A percentile compares a stretch with the other conserved stretches of the same genome.
These are phyloP conservation scores for Fusarium neocosmosporiellum DNA, from an alignment of 2,329 filamentous ascomycete species.

Conservation along the genomic window DNA sequence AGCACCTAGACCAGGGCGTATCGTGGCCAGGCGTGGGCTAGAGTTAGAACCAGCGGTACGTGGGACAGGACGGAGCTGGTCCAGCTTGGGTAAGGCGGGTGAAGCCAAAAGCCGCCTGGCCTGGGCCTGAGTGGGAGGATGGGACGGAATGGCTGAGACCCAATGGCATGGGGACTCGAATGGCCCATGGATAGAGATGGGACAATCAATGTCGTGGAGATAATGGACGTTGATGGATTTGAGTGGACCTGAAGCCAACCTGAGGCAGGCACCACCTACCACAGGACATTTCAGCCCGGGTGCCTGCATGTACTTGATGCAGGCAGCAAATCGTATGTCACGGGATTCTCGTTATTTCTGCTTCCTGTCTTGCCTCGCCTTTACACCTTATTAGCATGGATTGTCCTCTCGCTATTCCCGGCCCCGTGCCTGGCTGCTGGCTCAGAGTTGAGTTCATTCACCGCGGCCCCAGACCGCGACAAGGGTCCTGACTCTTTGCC, in stretches of 20 bases:
- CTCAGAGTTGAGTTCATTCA: slow-evolving; percentile 39
- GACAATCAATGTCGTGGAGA: neutral
- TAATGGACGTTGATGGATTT: neutral
- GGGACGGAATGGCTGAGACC: neutral
- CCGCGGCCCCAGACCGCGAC: slow-evolving; percentile 30
- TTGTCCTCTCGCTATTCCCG: slow-evolving; percentile 19
- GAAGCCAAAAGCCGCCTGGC: slow-evolving; percentile 12
- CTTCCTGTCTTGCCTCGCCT: neutral
- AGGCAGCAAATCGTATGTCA: neutral
- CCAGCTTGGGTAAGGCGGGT: slow-evolving; percentile 6
- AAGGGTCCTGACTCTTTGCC: slow-evolving; percentile 38
- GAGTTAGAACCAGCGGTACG: neutral
- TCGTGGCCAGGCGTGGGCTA: slow-evolving; percentile 4
- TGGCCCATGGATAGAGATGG: slow-evolving; percentile 5
- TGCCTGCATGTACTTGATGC: neutral
- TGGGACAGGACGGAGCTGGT: slow-evolving; percentile 3
- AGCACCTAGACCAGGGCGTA: slow-evolving; percentile 6
- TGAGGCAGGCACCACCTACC: neutral
- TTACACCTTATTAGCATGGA: neutral
- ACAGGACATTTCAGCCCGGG: neutral
- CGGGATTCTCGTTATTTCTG: neutral
- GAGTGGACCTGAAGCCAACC: neutral
- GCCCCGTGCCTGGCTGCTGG: slow-evolving; percentile 23
- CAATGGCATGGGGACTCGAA: slow-evolving; percentile 15
- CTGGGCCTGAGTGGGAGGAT: neutral